These are phyloP conservation scores for Corinectria fuckeliana DNA, from an alignment of 2,329 filamentous ascomycete genomes.

Conservation along the genomic window DNA sequence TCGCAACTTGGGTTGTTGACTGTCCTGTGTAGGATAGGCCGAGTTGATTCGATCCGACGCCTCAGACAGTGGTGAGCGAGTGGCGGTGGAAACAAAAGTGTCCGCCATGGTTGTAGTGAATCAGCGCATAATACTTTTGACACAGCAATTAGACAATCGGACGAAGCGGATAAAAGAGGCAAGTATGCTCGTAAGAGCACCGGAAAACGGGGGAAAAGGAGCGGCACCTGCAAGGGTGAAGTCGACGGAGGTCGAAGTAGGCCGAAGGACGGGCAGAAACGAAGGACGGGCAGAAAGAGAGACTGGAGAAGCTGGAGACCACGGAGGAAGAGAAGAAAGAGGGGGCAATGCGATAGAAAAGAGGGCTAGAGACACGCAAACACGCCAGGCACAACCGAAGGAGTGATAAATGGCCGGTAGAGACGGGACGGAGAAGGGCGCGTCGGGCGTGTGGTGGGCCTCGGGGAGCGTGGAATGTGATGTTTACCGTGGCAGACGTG, in stretches of 20 bases:
- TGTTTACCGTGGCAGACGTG: constrained; percentile 37
- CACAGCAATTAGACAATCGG: constrained; percentile 14
- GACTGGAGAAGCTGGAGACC: constrained; percentile 13
- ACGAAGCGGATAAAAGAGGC: constrained; percentile 18
- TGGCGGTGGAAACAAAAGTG: constrained; percentile 36
- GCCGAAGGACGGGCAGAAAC: neutral
- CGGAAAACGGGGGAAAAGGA: constrained; percentile 13
- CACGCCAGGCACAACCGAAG: constrained; percentile 16
- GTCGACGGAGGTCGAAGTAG: neutral
- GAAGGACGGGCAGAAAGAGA: constrained; percentile 11
- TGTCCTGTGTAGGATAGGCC: constrained; percentile 38
- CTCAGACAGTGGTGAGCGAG: constrained; percentile 54
- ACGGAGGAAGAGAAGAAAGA: constrained; percentile 17
- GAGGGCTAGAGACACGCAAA: constrained; percentile 14
- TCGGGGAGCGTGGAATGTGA: constrained; percentile 38
- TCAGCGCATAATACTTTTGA: constrained; percentile 46
- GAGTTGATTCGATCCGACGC: constrained; percentile 56
- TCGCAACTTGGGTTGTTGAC: constrained; percentile 41
- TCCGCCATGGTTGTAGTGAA: constrained; percentile 42
- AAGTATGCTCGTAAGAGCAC: neutral
- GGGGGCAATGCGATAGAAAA: constrained; percentile 16
- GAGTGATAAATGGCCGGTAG: constrained; percentile 13
- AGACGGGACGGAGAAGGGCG: constrained; percentile 26
- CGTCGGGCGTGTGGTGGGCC: constrained; percentile 12
- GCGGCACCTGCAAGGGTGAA: constrained; percentile 10